Evolutionary conservation across 1,139 yeast genomes (phyloP), one percentile per base, ranked within the genome.

Genomic region (Hemisphaericaspora xylanilytica): DNA sequence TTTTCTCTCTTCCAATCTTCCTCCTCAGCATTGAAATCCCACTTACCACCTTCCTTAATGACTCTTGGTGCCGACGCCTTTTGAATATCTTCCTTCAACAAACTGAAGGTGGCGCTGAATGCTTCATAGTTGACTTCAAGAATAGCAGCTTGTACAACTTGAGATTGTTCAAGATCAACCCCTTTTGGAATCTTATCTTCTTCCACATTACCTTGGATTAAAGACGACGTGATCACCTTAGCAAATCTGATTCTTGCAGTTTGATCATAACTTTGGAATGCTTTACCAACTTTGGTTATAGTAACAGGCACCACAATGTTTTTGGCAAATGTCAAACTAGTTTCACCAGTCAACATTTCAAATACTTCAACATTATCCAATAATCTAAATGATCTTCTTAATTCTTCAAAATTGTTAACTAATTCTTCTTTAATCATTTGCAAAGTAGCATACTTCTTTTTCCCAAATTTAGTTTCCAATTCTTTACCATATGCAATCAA

Each of bases 401-500:
- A 72, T 63, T 92, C 98, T 52, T 82, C 95, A 57, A 80, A 92
- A 48, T 89, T 92, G 48, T 81, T 84, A 48, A 86, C 86, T 47
- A 92, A 74, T 59, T 92, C 99, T 47, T 85, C 87, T 49, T 87
- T 84, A 58, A 92, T 92, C 71, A 88, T 83, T 53, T 85, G 90
- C 45, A 88, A 70, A 1, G 95, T 87, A 32, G 88, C 83, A 51
- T 87, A 78, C 67, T 88, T 88, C 61, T 78, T 81, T 61, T 81
- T 85, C 37, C 85, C 82, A 58, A 81, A 84, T 48, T 84, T 80
- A 42, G 75, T 67, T 58, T 87, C 95, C 49, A 92, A 73, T 59
- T 90, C 96, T 49, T 83, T 86, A n/a, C 97, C 97, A 59, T 89
- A 92, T 33, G 90, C 95, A 53, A 88, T 95, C 55, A 92, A 71